Conservation (phyloP, 441 rosid species). For the Mallotus japonicus region DNA sequence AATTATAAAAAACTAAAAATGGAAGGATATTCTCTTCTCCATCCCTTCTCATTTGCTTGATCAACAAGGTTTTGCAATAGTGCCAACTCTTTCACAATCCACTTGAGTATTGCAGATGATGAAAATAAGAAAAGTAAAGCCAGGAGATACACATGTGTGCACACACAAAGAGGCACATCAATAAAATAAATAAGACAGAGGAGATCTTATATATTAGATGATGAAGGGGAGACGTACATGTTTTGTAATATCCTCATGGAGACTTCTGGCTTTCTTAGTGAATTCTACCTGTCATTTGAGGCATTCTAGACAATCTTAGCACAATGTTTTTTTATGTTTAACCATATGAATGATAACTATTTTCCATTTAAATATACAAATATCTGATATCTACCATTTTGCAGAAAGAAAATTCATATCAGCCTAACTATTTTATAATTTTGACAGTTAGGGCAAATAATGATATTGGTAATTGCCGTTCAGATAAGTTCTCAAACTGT, state of each 20-base stretch:
- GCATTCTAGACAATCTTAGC: constrained; percentile 11
- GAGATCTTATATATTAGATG: background rate
- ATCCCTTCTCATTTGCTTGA: constrained; percentile 53
- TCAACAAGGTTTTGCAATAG: constrained; percentile 38
- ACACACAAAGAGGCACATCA: background rate
- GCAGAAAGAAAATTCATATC: background rate
- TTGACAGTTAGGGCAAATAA: background rate
- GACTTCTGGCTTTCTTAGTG: constrained; percentile 41
- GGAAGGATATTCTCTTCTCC: constrained; percentile 63
- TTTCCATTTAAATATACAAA: background rate
- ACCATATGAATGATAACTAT: background rate
- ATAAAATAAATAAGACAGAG: background rate
- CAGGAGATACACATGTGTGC: background rate
- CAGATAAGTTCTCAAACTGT: background rate
- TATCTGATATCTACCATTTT: background rate
- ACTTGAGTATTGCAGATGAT: constrained; percentile 22
- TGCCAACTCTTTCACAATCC: constrained; percentile 43
- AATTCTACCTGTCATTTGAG: constrained; percentile 43
- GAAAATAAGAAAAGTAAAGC: background rate
- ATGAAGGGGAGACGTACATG: constrained; percentile 35
- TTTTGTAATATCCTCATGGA: constrained; percentile 53
- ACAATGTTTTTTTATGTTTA: background rate
- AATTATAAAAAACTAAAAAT: background rate
- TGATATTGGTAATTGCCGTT: background rate
- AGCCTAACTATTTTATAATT: no score